phyloP scores from a whole-genome alignment of 164 flowering plant genomes.

The Echeveria elegans region DNA sequence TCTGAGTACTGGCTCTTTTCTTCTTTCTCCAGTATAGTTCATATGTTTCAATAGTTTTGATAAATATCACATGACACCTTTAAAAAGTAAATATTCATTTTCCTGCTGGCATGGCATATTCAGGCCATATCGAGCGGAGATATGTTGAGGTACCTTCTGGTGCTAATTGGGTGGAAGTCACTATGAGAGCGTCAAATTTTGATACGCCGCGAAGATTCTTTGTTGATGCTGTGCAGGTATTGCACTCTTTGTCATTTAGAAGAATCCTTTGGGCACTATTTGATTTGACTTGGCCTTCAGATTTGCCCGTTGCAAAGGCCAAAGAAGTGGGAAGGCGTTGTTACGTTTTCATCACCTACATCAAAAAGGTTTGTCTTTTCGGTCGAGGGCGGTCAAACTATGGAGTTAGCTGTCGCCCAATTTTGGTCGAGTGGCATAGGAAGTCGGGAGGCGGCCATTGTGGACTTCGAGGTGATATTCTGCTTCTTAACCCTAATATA shows the following conservation, averaged over 20 bases:
- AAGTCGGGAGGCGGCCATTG: conserved; percentile 61
- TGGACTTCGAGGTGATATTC: conserved; percentile 74
- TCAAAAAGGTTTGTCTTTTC: conserved; percentile 63
- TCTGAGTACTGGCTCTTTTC: not conserved
- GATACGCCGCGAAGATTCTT: conserved; percentile 78
- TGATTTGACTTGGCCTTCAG: conserved; percentile 33
- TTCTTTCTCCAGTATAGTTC: not conserved
- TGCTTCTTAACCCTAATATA: not conserved
- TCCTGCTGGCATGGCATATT: conserved; percentile 12
- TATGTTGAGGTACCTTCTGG: conserved; percentile 79
- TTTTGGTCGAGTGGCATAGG: conserved; percentile 98
- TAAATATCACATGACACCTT: not conserved
- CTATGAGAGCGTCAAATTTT: conserved; percentile 72
- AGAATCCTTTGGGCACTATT: not conserved
- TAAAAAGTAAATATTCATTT: not conserved
- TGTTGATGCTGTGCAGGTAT: conserved; percentile 83
- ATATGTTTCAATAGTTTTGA: not conserved
- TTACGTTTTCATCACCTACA: conserved; percentile 72
- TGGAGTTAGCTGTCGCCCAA: conserved; percentile 89
- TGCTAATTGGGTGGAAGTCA: conserved; percentile 89
- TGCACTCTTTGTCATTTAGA: conserved; percentile 8
- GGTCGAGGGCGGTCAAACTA: conserved; percentile 74
- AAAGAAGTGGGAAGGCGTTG: conserved; percentile 73
- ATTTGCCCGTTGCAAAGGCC: conserved; percentile 82
- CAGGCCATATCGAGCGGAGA: conserved; percentile 82